Evolutionary conservation across 495 filamentous ascomycete species (phyloP).

Genomic region (Talaromyces nanjingensis): DNA sequence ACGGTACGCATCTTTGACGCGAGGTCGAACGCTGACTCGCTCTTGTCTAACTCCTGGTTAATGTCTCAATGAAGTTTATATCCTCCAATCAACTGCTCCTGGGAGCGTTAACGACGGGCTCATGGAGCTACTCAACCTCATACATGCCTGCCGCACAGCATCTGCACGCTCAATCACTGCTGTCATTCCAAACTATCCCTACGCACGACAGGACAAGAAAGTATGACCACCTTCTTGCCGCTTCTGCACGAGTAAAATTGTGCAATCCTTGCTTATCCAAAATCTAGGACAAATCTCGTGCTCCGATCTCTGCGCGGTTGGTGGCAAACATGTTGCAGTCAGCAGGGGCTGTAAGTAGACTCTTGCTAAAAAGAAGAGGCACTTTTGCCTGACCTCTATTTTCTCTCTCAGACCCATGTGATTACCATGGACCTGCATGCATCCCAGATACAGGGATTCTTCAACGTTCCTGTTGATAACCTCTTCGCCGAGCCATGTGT

Average conservation of each 20-base stretch:
- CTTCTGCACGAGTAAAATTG: constrained; percentile 4
- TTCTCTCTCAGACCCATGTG: constrained; percentile 59
- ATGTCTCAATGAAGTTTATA: constrained; percentile 51
- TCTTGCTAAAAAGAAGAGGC: neutral
- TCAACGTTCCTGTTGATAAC: constrained; percentile 81
- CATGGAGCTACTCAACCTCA: constrained; percentile 78
- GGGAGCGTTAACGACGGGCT: constrained; percentile 79
- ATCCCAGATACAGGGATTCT: constrained; percentile 87
- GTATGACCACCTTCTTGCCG: neutral
- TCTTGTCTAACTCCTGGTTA: neutral
- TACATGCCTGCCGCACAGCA: constrained; percentile 82
- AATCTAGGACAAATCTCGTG: constrained; percentile 6
- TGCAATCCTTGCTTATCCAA: neutral
- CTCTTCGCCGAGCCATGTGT: constrained; percentile 70
- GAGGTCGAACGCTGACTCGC: neutral
- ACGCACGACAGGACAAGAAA: constrained; percentile 55
- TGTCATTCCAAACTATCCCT: constrained; percentile 82
- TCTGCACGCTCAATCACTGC: constrained; percentile 74
- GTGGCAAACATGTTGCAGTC: constrained; percentile 36
- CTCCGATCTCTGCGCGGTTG: constrained; percentile 25
- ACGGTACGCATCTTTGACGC: constrained; percentile 39
- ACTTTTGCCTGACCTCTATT: neutral
- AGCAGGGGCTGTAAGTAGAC: constrained; percentile 42
- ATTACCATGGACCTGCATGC: constrained; percentile 84
- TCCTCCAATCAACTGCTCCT: constrained; percentile 63